These are phyloP conservation scores for Kondoa subrosea DNA, from an alignment of 768 basidiomycete species.

Conservation along the genomic window DNA sequence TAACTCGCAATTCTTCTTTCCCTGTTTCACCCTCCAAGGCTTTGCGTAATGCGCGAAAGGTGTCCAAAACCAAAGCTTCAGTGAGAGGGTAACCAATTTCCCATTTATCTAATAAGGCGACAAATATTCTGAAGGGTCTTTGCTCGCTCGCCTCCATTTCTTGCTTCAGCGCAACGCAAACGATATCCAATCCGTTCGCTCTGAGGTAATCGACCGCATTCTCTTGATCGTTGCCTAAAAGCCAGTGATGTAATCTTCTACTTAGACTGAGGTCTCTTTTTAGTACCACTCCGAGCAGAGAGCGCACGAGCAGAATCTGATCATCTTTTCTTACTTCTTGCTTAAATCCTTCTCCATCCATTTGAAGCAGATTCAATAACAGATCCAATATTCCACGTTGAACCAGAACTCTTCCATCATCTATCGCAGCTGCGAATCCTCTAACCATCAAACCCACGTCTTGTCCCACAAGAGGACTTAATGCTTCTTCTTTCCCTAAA, in stretches of 20 bases:
- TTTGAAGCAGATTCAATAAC: slow-evolving; percentile 53
- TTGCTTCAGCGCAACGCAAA: slow-evolving; percentile 51
- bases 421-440: slow-evolving; percentile 74
- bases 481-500: slow-evolving; percentile 7
- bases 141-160: slow-evolving; percentile 15
- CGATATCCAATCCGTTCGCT: slow-evolving; percentile 51
- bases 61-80: slow-evolving; percentile 58
- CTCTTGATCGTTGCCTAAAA: slow-evolving; percentile 63
- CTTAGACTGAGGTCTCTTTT: slow-evolving; percentile 83
- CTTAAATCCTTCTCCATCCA: slow-evolving; percentile 55
- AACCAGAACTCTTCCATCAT: slow-evolving; percentile 83
- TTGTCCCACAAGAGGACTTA: slow-evolving; percentile 47
- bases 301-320: slow-evolving; percentile 63
- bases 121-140: slow-evolving; percentile 85
- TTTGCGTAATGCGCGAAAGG: slow-evolving; percentile 53
- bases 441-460: slow-evolving; percentile 89
- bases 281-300: slow-evolving; percentile 73
- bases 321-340: slow-evolving; percentile 49
- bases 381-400: slow-evolving; percentile 71
- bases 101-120: slow-evolving; percentile 90
- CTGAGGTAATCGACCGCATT: slow-evolving; percentile 55
- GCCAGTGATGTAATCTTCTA: slow-evolving; percentile 80
- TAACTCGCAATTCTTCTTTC: slow-evolving; percentile 53
- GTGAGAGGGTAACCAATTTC: slow-evolving; percentile 75
- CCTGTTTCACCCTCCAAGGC: slow-evolving; percentile 35